Percentiles rank a stretch among this genome's conserved stretches.
phyloP scores from a whole-genome alignment of 805 yeast genomes.

The Metschnikowia continentalis region DNA sequence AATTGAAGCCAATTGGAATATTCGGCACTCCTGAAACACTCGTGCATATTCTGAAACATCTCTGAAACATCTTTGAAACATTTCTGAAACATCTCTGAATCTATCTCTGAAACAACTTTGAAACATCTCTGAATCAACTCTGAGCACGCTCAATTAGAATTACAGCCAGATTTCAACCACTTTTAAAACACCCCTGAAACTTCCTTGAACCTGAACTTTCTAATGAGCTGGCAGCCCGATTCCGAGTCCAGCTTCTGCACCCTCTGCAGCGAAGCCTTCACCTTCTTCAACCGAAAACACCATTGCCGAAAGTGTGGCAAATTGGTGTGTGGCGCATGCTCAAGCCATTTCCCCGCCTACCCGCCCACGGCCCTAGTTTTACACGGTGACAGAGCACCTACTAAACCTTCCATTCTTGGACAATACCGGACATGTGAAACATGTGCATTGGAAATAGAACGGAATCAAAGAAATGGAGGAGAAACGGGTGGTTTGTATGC shows the following conservation, averaged over 20 bases:
- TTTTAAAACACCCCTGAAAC: background rate
- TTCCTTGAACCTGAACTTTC: too few species aligned
- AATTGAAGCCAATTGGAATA: too few species aligned
- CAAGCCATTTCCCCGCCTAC: constrained; percentile 43
- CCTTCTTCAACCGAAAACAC: constrained; percentile 68
- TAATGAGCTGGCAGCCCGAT: constrained; percentile 65
- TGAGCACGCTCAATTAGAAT: too few species aligned
- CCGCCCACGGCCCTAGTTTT: constrained; percentile 19
- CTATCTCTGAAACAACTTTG: background rate
- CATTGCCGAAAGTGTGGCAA: constrained; percentile 83
- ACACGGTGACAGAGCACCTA: constrained; percentile 14
- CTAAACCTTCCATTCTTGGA: constrained; percentile 11
- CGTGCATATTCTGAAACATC: too few species aligned
- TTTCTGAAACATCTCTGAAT: background rate
- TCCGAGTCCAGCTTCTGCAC: constrained; percentile 48
- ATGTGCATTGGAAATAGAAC: constrained; percentile 53
- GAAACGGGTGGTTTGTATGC: constrained; percentile 11
- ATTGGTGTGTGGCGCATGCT: constrained; percentile 70
- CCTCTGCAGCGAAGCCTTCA: constrained; percentile 49
- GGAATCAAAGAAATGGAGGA: constrained; percentile 2
- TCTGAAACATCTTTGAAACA: too few species aligned
- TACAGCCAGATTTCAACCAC: background rate
- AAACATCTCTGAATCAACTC: background rate
- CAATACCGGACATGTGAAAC: constrained; percentile 68
- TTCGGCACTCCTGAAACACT: too few species aligned